phyloP scores from a whole-genome alignment of 306 rosid genomes.

The Senna siamea region DNA sequence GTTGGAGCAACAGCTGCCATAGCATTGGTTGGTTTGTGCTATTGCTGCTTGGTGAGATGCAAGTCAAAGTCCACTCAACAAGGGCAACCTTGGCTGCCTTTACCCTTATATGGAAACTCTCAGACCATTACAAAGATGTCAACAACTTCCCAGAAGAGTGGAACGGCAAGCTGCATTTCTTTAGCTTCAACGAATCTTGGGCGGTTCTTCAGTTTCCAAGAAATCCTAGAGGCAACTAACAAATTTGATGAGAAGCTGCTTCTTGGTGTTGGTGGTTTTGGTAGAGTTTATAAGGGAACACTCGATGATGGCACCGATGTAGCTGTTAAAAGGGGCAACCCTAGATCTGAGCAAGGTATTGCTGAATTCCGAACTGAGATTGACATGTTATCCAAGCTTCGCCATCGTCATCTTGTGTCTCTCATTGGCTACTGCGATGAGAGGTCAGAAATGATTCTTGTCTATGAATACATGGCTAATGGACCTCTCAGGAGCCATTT shows the following conservation, averaged over 20 bases:
- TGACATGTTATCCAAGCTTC: conserved; percentile 94
- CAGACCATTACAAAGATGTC: conserved; percentile 87
- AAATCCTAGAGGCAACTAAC: conserved; percentile 83
- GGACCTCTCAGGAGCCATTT: conserved; percentile 95
- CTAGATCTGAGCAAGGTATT: conserved; percentile 93
- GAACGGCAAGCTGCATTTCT: conserved; percentile 88
- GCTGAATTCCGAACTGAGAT: conserved; percentile 96
- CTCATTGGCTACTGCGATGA: conserved; percentile 97
- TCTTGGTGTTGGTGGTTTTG: conserved; percentile 97
- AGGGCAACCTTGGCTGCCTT: conserved; percentile 76
- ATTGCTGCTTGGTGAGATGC: conserved; percentile 50
- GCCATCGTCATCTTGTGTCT: conserved; percentile 95
- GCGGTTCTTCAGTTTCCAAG: conserved; percentile 80
- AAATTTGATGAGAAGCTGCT: conserved; percentile 83
- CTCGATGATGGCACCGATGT: conserved; percentile 85
- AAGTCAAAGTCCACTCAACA: conserved; percentile 61
- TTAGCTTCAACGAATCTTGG: conserved; percentile 78
- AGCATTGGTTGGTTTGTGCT: conserved; percentile 58
- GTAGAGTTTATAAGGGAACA: conserved; percentile 87
- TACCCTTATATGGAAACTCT: conserved; percentile 87
- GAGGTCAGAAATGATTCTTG: conserved; percentile 94
- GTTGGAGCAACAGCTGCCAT: conserved; percentile 57
- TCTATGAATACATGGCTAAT: conserved; percentile 96
- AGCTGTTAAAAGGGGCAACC: conserved; percentile 94
- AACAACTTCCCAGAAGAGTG: conserved; percentile 82